These are phyloP conservation scores for Cyberlindnera veronae DNA, from an alignment of 805 yeast species.

Conservation along the genomic window DNA sequence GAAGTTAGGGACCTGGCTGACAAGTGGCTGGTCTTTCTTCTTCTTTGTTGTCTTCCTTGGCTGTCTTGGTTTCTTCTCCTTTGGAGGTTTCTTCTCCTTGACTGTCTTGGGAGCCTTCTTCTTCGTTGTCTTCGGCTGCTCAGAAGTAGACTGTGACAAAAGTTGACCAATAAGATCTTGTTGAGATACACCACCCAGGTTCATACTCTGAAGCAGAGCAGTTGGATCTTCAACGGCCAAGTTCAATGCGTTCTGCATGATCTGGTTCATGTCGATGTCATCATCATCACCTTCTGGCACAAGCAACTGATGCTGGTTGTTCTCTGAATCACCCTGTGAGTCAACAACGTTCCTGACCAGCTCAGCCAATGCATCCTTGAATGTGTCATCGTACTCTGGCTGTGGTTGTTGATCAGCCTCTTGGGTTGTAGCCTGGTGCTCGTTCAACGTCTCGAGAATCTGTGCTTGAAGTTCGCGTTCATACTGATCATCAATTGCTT, in stretches of 20 bases:
- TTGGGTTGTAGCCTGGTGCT: constrained; percentile 11
- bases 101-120: constrained; percentile 17
- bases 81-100: constrained; percentile 24
- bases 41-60: constrained; percentile 28
- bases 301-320: constrained; percentile 6
- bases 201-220: constrained; percentile 36
- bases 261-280: constrained; percentile 64
- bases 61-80: constrained; percentile 27
- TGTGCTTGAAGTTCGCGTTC: constrained; percentile 23
- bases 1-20: constrained; percentile 24
- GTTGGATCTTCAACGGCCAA: constrained; percentile 69
- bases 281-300: constrained; percentile 30
- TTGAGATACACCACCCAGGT: constrained; percentile 19
- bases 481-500: constrained; percentile 11
- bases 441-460: constrained; percentile 22
- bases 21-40: constrained; percentile 23
- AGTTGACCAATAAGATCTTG: constrained; percentile 19
- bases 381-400: constrained; percentile 29
- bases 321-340: constrained; percentile 23
- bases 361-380: constrained; percentile 52
- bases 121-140: constrained; percentile 13
- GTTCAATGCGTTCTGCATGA: constrained; percentile 71
- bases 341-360: constrained; percentile 55
- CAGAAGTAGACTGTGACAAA: constrained; percentile 25
- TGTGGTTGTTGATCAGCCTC: constrained; percentile 3